Evolutionary conservation across 1,284 basidiomycete genomes (phyloP).

Genomic region (Heliocybe sulcata): DNA sequence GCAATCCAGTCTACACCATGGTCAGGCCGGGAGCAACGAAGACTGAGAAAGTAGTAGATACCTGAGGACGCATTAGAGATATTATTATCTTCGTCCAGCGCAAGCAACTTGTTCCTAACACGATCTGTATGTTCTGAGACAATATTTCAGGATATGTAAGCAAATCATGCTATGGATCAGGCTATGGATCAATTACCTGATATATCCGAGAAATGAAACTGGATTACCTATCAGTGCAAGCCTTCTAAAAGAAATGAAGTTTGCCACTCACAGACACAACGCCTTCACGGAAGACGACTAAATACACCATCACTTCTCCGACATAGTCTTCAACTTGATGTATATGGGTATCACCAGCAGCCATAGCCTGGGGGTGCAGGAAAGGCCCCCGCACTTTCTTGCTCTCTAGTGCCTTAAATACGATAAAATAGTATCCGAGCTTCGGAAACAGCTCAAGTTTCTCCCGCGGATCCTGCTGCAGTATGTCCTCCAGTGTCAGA

Average conservation of each 20-base stretch:
- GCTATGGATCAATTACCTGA: slow-evolving; percentile 35
- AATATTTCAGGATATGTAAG: neutral
- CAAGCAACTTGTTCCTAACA: slow-evolving; percentile 65
- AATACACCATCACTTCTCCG: slow-evolving; percentile 81
- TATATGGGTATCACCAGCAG: slow-evolving; percentile 13
- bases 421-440: slow-evolving; percentile 91
- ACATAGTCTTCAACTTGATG: slow-evolving; percentile 39
- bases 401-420: slow-evolving; percentile 80
- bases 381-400: slow-evolving; percentile 34
- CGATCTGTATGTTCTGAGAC: slow-evolving; percentile 71
- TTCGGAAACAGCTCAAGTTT: slow-evolving; percentile 88
- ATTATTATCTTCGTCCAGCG: slow-evolving; percentile 48
- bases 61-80: slow-evolving; percentile 71
- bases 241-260: slow-evolving; percentile 3
- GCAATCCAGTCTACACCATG: slow-evolving; percentile 83
- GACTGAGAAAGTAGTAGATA: slow-evolving; percentile 21
- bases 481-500: slow-evolving; percentile 89
- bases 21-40: neutral
- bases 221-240: slow-evolving; percentile 1
- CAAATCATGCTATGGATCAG: slow-evolving; percentile 4
- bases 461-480: slow-evolving; percentile 92
- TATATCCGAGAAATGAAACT: slow-evolving; percentile 94
- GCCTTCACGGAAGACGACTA: slow-evolving; percentile 87
- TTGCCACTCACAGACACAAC: slow-evolving; percentile 70
- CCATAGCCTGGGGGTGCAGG: slow-evolving; percentile 17